Base-by-base conservation (phyloP, 2,329 filamentous ascomycete genomes). In the Aureobasidium subglaciale region DNA sequence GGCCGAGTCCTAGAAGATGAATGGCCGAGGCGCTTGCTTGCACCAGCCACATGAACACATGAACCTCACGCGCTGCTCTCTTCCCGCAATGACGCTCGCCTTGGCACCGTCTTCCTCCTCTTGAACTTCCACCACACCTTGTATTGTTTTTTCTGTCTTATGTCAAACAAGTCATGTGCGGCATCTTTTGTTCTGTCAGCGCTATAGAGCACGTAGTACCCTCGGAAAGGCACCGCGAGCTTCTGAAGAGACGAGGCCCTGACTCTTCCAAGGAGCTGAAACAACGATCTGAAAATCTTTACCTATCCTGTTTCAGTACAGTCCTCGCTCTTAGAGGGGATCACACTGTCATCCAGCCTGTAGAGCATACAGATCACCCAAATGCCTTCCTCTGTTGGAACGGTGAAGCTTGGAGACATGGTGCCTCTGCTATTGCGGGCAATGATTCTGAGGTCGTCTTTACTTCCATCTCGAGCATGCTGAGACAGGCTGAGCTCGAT, bases 371-470 rank as follows among this genome's bases (percentile, higher is more conserved):
- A 2, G 60, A 63, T 0, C 78, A 78, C 0, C 27, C 37, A 8
- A 77, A 78, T 4, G 89, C 86, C 1, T 75, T 88, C 1, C 77
- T 99, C 2, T 96, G 92, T 77, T 99, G 93, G 93, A 99, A 99
- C 66, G 93, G 93, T 40, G 93, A 99, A 68, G 92, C 90, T 1
- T 99, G 93, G 93, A 85, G 80, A 56, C 78, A 95, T 48, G 72
- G 71, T 8, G 78, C 77, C 30, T 63, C 78, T 9, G 64, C 69
- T 1, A 75, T 96, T n/a, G 57, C 65, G 37, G 87, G 84, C 56
- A 96, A 96, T 66, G 93, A 99, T 70, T 88, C 88, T 3, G 78
- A 86, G 63, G 72, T 75, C 6, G 75, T 97, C 16, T 84, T 92
- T 64, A 65, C 76, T 30, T 65, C 80, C 34, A 75, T 96, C 7